Base-by-base conservation (phyloP, 495 filamentous ascomycete species). In the Penicillium crystallinum region DNA sequence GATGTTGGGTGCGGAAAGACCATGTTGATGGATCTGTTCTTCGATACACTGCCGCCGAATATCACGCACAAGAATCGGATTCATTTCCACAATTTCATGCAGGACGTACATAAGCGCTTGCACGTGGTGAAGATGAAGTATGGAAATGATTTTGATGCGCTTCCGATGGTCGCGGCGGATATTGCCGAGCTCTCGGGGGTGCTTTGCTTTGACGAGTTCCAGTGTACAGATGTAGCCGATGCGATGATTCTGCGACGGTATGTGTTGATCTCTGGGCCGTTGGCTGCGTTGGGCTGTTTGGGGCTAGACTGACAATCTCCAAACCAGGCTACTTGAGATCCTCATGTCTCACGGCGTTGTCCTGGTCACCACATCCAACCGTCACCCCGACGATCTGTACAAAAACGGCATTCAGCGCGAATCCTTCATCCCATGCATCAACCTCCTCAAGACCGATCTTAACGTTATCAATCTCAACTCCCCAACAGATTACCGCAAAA, bases 21-120 rank as follows among this genome's bases (percentile, higher is more conserved):
- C 1, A 99, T 99, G 95, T 75, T 99, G 56, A 97, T 99, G 93
- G 95, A 99, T 63, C 76, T 99, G 61, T 97, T 99, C 71, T 97
- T 90, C 72, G 90, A 97, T 48, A 96, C 92, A 1, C 72, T 99
- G 45, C 93, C 93, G 4, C 61, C 74, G 12, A 84, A 87, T 59
- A 90, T 98, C 55, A 79, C 72, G 50, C 80, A 82, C 35, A 97
- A 95, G 76, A 95, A 87, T n/a, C 80, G 93, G 14, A 96, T 97
- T 57, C 93, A 98, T 74, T 98, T 98, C 72, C 90, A 97, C 74
- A 95, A 95, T 68, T 98, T 97, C 77, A 98, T 98, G 92, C 93
- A 98, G 71, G 89, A 95, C 70, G 89, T 97, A 53, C 93, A 98
- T 79, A 89, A 86, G 66, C 80, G 91, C 31, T 74, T 97, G 62